Conservation (phyloP, 495 filamentous ascomycete species). For the Hyaloscypha hepaticicola region DNA sequence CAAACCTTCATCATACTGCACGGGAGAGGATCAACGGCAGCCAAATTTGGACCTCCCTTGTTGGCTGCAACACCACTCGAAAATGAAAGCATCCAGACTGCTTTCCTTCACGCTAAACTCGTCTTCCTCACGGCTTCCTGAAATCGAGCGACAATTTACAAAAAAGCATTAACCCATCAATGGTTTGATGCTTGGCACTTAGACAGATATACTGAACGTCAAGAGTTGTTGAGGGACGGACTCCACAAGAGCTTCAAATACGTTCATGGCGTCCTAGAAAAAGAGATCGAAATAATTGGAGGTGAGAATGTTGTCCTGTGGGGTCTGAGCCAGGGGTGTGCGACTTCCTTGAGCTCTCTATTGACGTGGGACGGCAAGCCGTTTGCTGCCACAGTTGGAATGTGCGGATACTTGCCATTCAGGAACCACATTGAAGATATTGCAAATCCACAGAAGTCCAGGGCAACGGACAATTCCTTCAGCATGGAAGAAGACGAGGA, state of each 20-base stretch:
- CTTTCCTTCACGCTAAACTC: constrained; percentile 37
- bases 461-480: no score
- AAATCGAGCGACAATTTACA: constrained; percentile 44
- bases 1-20: constrained; percentile 50
- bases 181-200: constrained; percentile 57
- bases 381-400: constrained; percentile 44
- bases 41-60: constrained; percentile 36
- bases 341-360: constrained; percentile 39
- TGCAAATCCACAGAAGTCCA: no score
- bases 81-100: constrained; percentile 14
- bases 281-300: constrained; percentile 41
- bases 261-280: constrained; percentile 40
- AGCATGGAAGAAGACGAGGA: constrained; percentile 3
- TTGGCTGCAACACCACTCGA: constrained; percentile 25
- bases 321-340: constrained; percentile 58
- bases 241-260: constrained; percentile 42
- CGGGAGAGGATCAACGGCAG: constrained; percentile 43
- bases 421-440: constrained; percentile 36
- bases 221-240: constrained; percentile 42
- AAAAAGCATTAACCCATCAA: constrained; percentile 46
- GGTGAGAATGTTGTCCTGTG: constrained; percentile 46
- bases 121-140: constrained; percentile 48
- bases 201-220: constrained; percentile 13
- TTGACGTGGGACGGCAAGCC: constrained; percentile 40
- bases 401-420: constrained; percentile 58